These are phyloP conservation scores for Dimargaris cristalligena DNA, from an alignment of 192 early-diverging fungal genomes.

Conservation along the genomic window DNA sequence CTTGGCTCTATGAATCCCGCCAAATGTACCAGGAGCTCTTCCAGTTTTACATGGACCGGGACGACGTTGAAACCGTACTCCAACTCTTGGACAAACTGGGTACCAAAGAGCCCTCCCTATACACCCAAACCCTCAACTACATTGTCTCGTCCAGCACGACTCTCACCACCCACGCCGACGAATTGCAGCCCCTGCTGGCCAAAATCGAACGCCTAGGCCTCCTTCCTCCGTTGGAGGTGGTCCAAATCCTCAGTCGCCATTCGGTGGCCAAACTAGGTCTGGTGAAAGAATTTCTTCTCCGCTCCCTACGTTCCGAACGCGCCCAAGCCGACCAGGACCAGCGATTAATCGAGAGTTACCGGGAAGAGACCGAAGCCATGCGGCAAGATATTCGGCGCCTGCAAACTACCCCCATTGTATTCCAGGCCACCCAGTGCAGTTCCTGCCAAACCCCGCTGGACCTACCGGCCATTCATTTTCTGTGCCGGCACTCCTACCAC, in stretches of 20 bases:
- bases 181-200: constrained; percentile 44
- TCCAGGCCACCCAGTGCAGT: constrained; percentile 64
- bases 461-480: constrained; percentile 79
- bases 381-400: constrained; percentile 67
- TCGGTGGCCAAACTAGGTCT: constrained; percentile 74
- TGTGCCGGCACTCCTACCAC: constrained; percentile 93
- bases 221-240: constrained; percentile 74
- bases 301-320: constrained; percentile 53
- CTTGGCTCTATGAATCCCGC: constrained; percentile 77
- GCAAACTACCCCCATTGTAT: constrained; percentile 47
- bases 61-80: constrained; percentile 46
- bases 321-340: constrained; percentile 48
- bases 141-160: constrained; percentile 52
- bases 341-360: constrained; percentile 53
- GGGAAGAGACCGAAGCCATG: constrained; percentile 61
- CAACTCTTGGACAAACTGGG: constrained; percentile 43
- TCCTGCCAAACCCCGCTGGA: constrained; percentile 59
- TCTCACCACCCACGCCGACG: constrained; percentile 32
- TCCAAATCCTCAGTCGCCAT: constrained; percentile 67
- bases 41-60: constrained; percentile 51
- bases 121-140: constrained; percentile 49
- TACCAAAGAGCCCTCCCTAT: constrained; percentile 46
- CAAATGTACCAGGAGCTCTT: constrained; percentile 56
- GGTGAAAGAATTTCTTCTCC: constrained; percentile 68
- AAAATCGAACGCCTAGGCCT: constrained; percentile 75